Evolutionary conservation across 139 green algal species (phyloP), one percentile per base, ranked within the genome.

Genomic region (Protoeuglena noctilucae): DNA sequence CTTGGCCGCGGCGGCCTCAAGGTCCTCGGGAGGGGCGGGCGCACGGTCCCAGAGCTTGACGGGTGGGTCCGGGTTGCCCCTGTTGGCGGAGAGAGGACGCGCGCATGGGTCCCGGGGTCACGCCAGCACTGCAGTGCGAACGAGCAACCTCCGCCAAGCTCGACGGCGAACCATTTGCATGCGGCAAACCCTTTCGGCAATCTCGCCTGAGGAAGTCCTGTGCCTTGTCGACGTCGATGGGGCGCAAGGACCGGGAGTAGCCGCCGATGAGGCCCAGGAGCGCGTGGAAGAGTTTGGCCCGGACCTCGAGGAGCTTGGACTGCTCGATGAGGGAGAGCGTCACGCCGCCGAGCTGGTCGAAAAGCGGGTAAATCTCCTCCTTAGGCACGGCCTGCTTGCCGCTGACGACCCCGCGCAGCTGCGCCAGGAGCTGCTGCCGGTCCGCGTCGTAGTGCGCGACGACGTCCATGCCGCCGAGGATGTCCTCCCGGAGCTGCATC

Each of bases 341-440:
- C 4, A 54, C 24, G 26, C 18, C 22, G 43, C 56, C 56, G 22
- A 62, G 46, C 40, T 24, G 4, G 17, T 54, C 56, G 43, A 62
- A 62, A 3, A 28, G 56, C 28, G 56, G 56, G 28, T 62, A 62
- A 19, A 62, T 43, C 5, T 23, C 45, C 31, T 54, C 43, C 56
- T 62, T 62, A 5, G 43, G 47, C 16, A 62, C 45, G 56, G 23
- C 19, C 27, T n/a, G n/a, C n/a, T n/a, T n/a, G n/a, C n/a, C n/a
- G n/a, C 26, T 23, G 16, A 18, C 17, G 24, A 12, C 19, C 9
- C n/a, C 41, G 24, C 46, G 7, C 31, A 62, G 43, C 16, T 26
- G n/a, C 22, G 49, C 56, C 23, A 31, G 17, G 25, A 62, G 56
- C 16, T 29, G 3, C 23, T 12, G 22, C 3, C 27, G n/a, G 43